Percentiles rank a stretch among this genome's conserved stretches.
Evolutionary conservation across 2,329 filamentous ascomycete genomes (phyloP).

Genomic region (Aquanectria penicillioides): DNA sequence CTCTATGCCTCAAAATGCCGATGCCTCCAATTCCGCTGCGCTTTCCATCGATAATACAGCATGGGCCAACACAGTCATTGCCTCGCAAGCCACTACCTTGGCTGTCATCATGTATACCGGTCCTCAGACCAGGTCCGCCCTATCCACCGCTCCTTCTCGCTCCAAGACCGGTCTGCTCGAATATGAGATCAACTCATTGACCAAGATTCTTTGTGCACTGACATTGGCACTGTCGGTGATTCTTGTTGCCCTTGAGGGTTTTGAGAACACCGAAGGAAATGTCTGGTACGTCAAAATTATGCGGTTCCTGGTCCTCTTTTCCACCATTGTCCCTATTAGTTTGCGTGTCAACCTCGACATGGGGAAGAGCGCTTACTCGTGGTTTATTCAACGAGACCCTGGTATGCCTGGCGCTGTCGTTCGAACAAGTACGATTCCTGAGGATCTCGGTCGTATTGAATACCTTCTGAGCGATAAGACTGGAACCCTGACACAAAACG

Average conservation of each 20-base stretch:
- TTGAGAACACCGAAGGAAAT: conserved; percentile 71
- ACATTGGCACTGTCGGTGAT: conserved; percentile 88
- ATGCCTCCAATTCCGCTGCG: conserved; percentile 68
- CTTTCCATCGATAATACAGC: conserved; percentile 96
- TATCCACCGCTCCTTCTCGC: conserved; percentile 90
- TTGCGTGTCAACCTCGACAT: conserved; percentile 96
- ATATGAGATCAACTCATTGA: conserved; percentile 95
- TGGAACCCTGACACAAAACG: conserved; percentile 96
- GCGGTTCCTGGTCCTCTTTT: conserved; percentile 97
- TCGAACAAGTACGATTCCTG: conserved; percentile 95
- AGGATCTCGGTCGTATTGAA: conserved; percentile 94
- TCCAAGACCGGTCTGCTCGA: conserved; percentile 95
- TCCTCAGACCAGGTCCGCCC: conserved; percentile 89
- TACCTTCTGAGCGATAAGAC: conserved; percentile 98
- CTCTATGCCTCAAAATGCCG: conserved; percentile 46
- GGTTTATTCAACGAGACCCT: conserved; percentile 91
- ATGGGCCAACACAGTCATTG: conserved; percentile 97
- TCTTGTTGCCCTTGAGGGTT: conserved; percentile 87
- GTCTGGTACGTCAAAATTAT: conserved; percentile 97
- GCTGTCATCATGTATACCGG: conserved; percentile 96
- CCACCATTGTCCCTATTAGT: conserved; percentile 98
- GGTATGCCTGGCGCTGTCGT: conserved; percentile 94
- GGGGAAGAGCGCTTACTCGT: conserved; percentile 95
- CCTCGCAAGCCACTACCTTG: conserved; percentile 88
- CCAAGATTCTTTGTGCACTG: conserved; percentile 92